Evolutionary conservation across 2,329 filamentous ascomycete genomes (phyloP).

Genomic region (Nothophoma quercina): DNA sequence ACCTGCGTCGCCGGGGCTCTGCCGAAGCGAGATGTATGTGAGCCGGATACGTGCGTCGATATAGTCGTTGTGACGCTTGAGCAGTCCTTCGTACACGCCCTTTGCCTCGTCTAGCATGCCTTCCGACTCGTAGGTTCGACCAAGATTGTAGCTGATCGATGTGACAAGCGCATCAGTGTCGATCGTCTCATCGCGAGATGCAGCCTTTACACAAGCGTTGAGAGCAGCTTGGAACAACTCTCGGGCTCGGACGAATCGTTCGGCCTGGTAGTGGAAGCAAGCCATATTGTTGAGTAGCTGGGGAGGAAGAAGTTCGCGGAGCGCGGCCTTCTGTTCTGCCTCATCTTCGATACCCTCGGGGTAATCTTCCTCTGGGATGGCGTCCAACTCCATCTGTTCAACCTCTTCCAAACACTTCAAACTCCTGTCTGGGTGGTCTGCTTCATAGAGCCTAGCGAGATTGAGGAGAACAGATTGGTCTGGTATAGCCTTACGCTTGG

Average conservation of each 20-base stretch:
- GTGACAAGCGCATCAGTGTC: constrained; percentile 93
- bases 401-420: constrained; percentile 91
- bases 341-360: constrained; percentile 61
- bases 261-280: constrained; percentile 90
- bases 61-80: constrained; percentile 88
- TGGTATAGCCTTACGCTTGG: constrained; percentile 80
- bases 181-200: constrained; percentile 74
- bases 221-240: constrained; percentile 93
- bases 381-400: constrained; percentile 85
- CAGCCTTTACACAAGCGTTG: constrained; percentile 82
- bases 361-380: constrained; percentile 74
- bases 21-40: constrained; percentile 86
- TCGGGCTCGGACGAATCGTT: constrained; percentile 80
- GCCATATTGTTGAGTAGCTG: constrained; percentile 97
- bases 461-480: constrained; percentile 92
- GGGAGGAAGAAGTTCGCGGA: constrained; percentile 83
- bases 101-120: constrained; percentile 82
- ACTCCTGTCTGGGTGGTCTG: constrained; percentile 84
- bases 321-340: constrained; percentile 62
- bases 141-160: constrained; percentile 96
- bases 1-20: constrained; percentile 82
- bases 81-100: constrained; percentile 84
- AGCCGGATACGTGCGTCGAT: constrained; percentile 88
- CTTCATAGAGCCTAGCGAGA: constrained; percentile 88
- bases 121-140: constrained; percentile 88